phyloP scores from a whole-genome alignment of 1,284 basidiomycete species.

The Testicularia cyperi region DNA sequence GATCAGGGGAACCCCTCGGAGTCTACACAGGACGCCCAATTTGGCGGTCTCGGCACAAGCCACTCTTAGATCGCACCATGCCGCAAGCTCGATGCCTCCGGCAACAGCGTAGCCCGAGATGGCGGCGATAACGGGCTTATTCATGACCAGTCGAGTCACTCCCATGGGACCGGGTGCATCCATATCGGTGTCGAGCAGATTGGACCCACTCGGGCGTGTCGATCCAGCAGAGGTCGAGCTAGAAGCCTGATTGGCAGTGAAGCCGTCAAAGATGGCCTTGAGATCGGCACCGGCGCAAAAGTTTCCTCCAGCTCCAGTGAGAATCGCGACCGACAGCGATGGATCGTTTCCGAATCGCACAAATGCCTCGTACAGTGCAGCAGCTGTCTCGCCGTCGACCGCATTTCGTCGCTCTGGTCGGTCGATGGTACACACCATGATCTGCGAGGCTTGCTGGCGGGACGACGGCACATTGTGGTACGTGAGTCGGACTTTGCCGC shows the following conservation, averaged over 20 bases:
- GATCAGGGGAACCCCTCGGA: conserved; percentile 34
- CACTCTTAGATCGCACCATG: conserved; percentile 30
- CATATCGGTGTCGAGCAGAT: conserved; percentile 26
- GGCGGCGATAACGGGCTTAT: conserved; percentile 34
- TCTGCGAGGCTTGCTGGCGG: background rate
- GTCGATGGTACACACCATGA: conserved; percentile 29
- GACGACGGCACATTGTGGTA: background rate
- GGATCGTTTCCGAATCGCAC: conserved; percentile 13
- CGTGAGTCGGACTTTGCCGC: background rate
- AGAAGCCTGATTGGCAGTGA: background rate
- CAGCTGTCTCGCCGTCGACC: conserved; percentile 16
- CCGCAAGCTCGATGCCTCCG: conserved; percentile 26
- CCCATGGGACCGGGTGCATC: conserved; percentile 33
- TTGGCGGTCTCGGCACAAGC: conserved; percentile 4
- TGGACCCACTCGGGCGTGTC: too few species aligned
- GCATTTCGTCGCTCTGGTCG: conserved; percentile 21
- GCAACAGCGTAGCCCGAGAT: conserved; percentile 32
- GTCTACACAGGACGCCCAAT: conserved; percentile 24
- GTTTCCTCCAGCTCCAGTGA: conserved; percentile 10
- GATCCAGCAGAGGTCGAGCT: too few species aligned
- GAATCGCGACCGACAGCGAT: conserved; percentile 10
- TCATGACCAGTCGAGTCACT: conserved; percentile 23
- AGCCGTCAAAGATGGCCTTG: conserved; percentile 10
- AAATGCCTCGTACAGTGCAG: conserved; percentile 17
- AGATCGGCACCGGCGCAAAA: conserved; percentile 37